Percentiles rank a stretch among this genome's conserved stretches.
Conservation (phyloP, 495 filamentous ascomycete species). For the Neurospora sp. region DNA sequence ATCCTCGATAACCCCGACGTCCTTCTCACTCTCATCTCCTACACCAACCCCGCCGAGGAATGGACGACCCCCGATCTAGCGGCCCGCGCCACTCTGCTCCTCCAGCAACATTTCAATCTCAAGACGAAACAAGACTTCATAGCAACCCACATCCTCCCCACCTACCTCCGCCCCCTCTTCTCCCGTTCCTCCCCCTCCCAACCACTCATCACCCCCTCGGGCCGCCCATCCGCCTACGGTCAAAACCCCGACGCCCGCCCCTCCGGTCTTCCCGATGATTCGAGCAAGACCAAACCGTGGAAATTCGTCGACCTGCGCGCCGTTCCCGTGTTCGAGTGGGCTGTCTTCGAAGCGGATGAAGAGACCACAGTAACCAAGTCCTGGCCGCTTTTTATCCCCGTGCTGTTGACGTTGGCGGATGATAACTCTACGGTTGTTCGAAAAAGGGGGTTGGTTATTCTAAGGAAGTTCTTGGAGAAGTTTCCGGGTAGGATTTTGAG, state of each 20-base stretch:
- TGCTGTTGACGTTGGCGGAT: conserved; percentile 71
- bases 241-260: conserved; percentile 14
- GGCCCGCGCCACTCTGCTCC: conserved; percentile 27
- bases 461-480: conserved; percentile 51
- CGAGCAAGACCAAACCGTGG: conserved; percentile 60
- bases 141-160: conserved; percentile 42
- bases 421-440: conserved; percentile 49
- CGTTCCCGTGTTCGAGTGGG: conserved; percentile 58
- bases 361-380: conserved; percentile 23
- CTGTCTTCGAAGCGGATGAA: conserved; percentile 39
- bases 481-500: conserved; percentile 47
- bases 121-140: conserved; percentile 25
- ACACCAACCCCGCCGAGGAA: conserved; percentile 38
- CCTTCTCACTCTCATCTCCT: conserved; percentile 30
- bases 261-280: conserved; percentile 31
- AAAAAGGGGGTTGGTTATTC: conserved; percentile 47
- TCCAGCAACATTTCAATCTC: conserved; percentile 28
- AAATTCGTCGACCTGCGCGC: conserved; percentile 53
- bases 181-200: conserved; percentile 45
- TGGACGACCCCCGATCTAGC: conserved; percentile 40
- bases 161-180: conserved; percentile 58
- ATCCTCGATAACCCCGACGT: conserved; percentile 3
- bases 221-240: conserved; percentile 26
- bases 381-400: conserved; percentile 79
- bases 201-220: conserved; percentile 45